Percentiles rank a stretch among this genome's conserved stretches.
Evolutionary conservation across 2,329 filamentous ascomycete species (phyloP).

Genomic region (Beauveria varroae): DNA sequence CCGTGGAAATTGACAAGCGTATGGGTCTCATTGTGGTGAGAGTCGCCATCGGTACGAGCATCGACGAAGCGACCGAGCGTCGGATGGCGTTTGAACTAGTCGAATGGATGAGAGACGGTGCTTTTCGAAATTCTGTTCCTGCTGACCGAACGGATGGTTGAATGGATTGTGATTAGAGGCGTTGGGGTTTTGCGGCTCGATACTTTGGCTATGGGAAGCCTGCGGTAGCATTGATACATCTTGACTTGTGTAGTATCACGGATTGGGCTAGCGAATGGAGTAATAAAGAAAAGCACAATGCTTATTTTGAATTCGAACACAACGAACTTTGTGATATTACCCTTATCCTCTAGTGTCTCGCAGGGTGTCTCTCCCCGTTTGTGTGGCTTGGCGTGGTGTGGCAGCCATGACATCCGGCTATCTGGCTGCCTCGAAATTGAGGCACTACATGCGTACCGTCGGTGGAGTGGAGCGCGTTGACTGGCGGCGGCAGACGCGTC

Average conservation of each 20-base stretch:
- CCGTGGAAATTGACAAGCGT: conserved; percentile 49
- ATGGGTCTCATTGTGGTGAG: conserved; percentile 49
- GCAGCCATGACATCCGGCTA: neutral
- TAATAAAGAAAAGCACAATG: neutral
- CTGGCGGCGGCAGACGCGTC: neutral
- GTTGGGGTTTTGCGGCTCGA: neutral
- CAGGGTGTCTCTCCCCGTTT: neutral
- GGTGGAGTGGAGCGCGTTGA: conserved; percentile 4
- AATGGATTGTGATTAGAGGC: neutral
- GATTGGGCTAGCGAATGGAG: neutral
- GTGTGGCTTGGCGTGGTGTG: neutral
- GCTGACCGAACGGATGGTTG: conserved; percentile 16
- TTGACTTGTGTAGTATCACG: neutral
- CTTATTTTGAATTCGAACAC: neutral
- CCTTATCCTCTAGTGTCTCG: neutral
- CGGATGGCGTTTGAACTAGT: conserved; percentile 80
- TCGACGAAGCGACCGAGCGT: conserved; percentile 64
- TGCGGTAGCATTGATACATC: neutral
- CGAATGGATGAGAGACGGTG: conserved; percentile 60
- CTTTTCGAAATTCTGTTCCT: conserved; percentile 27
- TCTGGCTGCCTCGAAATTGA: conserved; percentile 2
- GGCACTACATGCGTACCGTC: neutral
- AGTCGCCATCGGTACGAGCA: conserved; percentile 31
- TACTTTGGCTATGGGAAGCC: neutral
- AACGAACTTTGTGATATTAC: neutral